phyloP scores from a whole-genome alignment of 371 early-diverging fungal genomes.

The Mortierella sp. region DNA sequence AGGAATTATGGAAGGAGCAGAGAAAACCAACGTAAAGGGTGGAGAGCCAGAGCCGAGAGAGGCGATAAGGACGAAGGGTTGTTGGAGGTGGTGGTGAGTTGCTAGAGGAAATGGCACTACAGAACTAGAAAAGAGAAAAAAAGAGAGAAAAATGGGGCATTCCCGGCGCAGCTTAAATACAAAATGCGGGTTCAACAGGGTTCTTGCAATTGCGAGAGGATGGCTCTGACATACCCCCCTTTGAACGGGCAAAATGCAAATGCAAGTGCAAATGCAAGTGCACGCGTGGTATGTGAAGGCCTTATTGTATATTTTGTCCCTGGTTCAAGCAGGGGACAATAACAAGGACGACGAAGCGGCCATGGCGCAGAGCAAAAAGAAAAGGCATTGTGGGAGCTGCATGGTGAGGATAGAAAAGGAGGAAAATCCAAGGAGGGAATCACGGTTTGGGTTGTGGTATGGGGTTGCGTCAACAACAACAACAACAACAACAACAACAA shows the following conservation, averaged over 20 bases:
- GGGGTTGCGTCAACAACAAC: not conserved
- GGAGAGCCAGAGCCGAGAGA: not conserved
- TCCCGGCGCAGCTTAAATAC: not conserved
- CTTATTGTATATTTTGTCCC: not conserved
- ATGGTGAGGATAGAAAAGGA: not conserved
- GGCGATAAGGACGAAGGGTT: not conserved
- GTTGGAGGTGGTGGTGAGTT: not conserved
- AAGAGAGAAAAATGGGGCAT: not conserved
- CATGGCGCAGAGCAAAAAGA: not conserved
- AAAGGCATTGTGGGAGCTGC: not conserved
- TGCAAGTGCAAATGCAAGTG: not conserved
- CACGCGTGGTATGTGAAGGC: no score
- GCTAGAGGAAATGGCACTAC: conserved; percentile 6
- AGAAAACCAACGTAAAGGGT: not conserved
- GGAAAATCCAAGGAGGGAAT: not conserved
- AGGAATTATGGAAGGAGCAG: not conserved
- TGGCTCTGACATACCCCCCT: no score
- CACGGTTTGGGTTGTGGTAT: not conserved
- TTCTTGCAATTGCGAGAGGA: not conserved
- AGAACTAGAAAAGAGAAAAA: conserved; percentile 7
- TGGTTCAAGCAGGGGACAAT: not conserved
- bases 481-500: not conserved
- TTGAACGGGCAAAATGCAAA: not conserved
- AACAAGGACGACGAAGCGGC: not conserved
- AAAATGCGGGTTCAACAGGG: not conserved